These are phyloP conservation scores for Lactarius psammicola DNA, from an alignment of 768 basidiomycete species.

Conservation along the genomic window DNA sequence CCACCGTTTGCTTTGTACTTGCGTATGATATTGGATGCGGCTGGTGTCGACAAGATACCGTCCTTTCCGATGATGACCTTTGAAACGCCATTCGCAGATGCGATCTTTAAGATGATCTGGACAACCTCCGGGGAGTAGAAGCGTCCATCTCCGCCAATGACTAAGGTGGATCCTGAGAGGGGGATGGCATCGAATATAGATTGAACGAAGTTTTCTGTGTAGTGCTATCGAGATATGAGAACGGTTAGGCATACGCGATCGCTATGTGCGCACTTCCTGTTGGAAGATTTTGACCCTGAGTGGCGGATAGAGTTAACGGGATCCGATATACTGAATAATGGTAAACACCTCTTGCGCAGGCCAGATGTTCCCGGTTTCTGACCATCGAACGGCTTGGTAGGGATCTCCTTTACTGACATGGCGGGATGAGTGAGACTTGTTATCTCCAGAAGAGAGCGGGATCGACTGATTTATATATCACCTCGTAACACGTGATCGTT, in stretches of 20 bases:
- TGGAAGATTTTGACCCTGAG: constrained; percentile 96
- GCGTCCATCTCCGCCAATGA: constrained; percentile 96
- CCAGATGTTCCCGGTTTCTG: constrained; percentile 99
- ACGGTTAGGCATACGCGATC: constrained; percentile 20
- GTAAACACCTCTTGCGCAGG: constrained; percentile 81
- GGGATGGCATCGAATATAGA: constrained; percentile 90
- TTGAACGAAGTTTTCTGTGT: constrained; percentile 98
- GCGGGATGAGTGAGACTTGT: constrained; percentile 25
- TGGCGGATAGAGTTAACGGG: constrained; percentile 20
- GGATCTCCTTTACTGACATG: constrained; percentile 63
- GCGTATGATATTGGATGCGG: constrained; percentile 93
- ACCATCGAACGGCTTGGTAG: constrained; percentile 88
- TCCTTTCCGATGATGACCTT: constrained; percentile 93
- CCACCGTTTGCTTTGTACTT: constrained; percentile 96
- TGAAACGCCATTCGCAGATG: constrained; percentile 88
- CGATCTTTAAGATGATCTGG: constrained; percentile 91
- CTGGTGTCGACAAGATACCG: constrained; percentile 93
- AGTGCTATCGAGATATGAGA: constrained; percentile 54
- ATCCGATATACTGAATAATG: not conserved
- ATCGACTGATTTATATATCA: constrained; percentile 19
- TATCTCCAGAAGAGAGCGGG: not conserved
- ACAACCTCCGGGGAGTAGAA: constrained; percentile 84
- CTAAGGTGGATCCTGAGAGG: constrained; percentile 75
- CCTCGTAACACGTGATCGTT: constrained; percentile 21
- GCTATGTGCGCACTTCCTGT: constrained; percentile 63